Evolutionary conservation across 192 early-diverging fungal species (phyloP).

Genomic region (Backusella tuberculispora): DNA sequence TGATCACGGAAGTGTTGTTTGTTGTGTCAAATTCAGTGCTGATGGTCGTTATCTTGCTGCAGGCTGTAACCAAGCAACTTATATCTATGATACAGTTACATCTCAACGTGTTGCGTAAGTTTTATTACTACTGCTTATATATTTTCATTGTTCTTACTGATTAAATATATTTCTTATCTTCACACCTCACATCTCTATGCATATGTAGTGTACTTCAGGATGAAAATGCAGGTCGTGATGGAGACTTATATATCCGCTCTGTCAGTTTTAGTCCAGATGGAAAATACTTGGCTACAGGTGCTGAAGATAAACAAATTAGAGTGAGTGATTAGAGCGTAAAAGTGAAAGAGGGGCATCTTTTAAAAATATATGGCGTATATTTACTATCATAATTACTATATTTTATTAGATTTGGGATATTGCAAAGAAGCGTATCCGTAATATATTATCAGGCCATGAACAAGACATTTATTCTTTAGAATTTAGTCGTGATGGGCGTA

Average conservation of each 20-base stretch:
- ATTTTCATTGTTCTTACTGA: background rate
- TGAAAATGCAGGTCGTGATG: slow-evolving; percentile 71
- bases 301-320: slow-evolving; percentile 94
- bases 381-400: background rate
- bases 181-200: background rate
- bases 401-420: slow-evolving; percentile 71
- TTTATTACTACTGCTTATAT: background rate
- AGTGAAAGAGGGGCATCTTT: background rate
- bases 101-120: slow-evolving; percentile 48
- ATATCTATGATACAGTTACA: slow-evolving; percentile 74
- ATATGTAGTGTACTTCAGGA: slow-evolving; percentile 73
- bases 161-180: background rate
- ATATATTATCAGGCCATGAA: slow-evolving; percentile 86
- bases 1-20: slow-evolving; percentile 84
- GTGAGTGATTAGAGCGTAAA: slow-evolving; percentile 41
- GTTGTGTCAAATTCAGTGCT: slow-evolving; percentile 95
- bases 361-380: background rate
- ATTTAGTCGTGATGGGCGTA: slow-evolving; percentile 87
- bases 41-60: slow-evolving; percentile 95
- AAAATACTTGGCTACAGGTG: slow-evolving; percentile 89
- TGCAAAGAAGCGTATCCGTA: slow-evolving; percentile 62
- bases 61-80: slow-evolving; percentile 92
- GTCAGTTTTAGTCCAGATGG: slow-evolving; percentile 96
- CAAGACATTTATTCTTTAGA: slow-evolving; percentile 98
- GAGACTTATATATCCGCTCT: slow-evolving; percentile 94